Evolutionary conservation across 2,329 filamentous ascomycete species (phyloP), one percentile per base, ranked within the genome.

Genomic region (Neofusicoccum ribis): DNA sequence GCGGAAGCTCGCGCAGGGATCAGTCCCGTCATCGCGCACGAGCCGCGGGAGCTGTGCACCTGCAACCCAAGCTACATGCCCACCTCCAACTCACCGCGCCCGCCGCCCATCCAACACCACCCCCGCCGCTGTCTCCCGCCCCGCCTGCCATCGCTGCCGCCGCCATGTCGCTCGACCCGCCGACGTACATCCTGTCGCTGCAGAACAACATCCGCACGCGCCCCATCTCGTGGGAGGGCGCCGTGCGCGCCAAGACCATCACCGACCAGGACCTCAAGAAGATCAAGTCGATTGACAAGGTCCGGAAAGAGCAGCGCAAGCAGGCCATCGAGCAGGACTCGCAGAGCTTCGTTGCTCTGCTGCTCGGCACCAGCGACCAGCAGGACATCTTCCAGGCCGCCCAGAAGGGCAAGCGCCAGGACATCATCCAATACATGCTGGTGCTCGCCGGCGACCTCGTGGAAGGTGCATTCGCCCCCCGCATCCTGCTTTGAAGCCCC

Each of bases 151-250:
- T 34, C 49, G 31, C 17, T 39, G 17, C 63, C 70, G 70, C 66
- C 70, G 70, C 65, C 70, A 97, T 97, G 93, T 94, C 93, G 77
- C 87, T 96, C 79, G 93, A 97, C 77, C 91, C 92, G 71, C 93
- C 93, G 66, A 91, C 91, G 66, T 97, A 97, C 80, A 86, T 91
- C 69, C 85, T 88, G 76, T 94, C 92, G 71, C 86, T 97, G 71
- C 93, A 97, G 83, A 96, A 92, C 87, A 98, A 98, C 84, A 97
- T 98, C 78, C 92, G 95, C 76, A 91, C 92, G 76, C 88, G 95
- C 71, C 93, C 93, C 70, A 97, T 99, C 80, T 93, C 94, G 66
- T 99, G 95, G 95, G 94, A 98, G 80, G 94, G 94, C 73, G 93
- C 94, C 73, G 92, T 96, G 70, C 88, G 95, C 78, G 92, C 92